phyloP scores from a whole-genome alignment of 805 yeast genomes.

The Metschnikowia sp. region DNA sequence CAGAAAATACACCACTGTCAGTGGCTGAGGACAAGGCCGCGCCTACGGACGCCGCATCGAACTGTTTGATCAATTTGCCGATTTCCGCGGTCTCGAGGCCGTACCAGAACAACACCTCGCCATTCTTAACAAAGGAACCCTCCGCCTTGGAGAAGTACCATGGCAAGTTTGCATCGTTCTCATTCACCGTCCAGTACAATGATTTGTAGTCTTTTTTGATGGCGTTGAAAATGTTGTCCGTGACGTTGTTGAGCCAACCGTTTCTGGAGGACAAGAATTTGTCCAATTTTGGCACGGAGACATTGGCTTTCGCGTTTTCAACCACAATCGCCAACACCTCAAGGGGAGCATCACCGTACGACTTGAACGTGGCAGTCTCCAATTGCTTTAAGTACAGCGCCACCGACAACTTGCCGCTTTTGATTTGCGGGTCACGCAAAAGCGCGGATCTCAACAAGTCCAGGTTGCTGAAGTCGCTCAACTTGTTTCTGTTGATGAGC shows the following conservation, averaged over 20 bases:
- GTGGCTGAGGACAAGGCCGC: constrained; percentile 36
- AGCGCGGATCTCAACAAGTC: constrained; percentile 76
- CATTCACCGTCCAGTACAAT: constrained; percentile 86
- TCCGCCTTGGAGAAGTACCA: constrained; percentile 93
- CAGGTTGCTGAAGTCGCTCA: constrained; percentile 67
- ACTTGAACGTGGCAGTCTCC: constrained; percentile 59
- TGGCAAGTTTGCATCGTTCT: constrained; percentile 83
- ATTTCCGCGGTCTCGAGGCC: constrained; percentile 71
- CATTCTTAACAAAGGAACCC: constrained; percentile 88
- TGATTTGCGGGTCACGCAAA: constrained; percentile 70
- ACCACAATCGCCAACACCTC: constrained; percentile 89
- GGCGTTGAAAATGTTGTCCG: constrained; percentile 88
- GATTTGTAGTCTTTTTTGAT: constrained; percentile 68
- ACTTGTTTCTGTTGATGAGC: constrained; percentile 64
- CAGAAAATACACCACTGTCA: constrained; percentile 47
- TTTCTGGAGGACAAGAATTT: constrained; percentile 82
- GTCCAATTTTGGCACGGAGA: constrained; percentile 62
- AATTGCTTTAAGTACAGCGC: constrained; percentile 78
- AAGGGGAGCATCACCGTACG: constrained; percentile 93
- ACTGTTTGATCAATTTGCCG: constrained; percentile 57
- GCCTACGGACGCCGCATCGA: constrained; percentile 33
- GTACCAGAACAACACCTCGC: constrained; percentile 91
- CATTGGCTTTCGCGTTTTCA: constrained; percentile 33
- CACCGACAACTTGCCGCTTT: constrained; percentile 66
- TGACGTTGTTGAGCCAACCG: constrained; percentile 97